Conservation (phyloP, 306 rosid genomes). For the Pachyrhizus erosus region DNA sequence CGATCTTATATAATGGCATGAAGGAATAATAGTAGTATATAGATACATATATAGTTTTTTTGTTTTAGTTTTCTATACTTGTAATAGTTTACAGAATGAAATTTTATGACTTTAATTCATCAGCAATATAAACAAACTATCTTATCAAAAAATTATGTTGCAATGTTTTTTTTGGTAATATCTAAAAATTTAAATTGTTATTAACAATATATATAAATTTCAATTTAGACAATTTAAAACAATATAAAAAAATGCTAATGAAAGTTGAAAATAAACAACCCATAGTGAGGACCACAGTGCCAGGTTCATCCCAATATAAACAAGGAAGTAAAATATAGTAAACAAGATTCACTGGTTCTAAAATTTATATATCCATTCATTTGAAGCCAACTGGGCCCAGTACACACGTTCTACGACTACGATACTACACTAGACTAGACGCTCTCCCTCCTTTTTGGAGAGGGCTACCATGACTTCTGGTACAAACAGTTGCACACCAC, state of each 20-base stretch:
- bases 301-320: background rate
- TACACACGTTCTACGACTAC: slow-evolving; percentile 7
- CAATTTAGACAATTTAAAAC: too few species aligned
- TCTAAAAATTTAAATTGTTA: too few species aligned
- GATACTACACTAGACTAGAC: slow-evolving; percentile 37
- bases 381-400: slow-evolving; percentile 18
- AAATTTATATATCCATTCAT: slow-evolving; percentile 34
- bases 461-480: slow-evolving; percentile 56
- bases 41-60: too few species aligned
- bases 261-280: background rate
- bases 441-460: slow-evolving; percentile 94
- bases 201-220: too few species aligned
- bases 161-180: too few species aligned
- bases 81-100: too few species aligned
- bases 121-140: too few species aligned
- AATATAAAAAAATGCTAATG: background rate
- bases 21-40: too few species aligned
- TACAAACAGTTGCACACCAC: slow-evolving; percentile 43
- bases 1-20: too few species aligned
- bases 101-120: too few species aligned
- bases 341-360: slow-evolving; percentile 6
- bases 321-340: background rate
- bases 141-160: too few species aligned
- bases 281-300: background rate
- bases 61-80: too few species aligned